Base-by-base conservation (phyloP, 495 filamentous ascomycete genomes). In the Xylaria sp. region DNA sequence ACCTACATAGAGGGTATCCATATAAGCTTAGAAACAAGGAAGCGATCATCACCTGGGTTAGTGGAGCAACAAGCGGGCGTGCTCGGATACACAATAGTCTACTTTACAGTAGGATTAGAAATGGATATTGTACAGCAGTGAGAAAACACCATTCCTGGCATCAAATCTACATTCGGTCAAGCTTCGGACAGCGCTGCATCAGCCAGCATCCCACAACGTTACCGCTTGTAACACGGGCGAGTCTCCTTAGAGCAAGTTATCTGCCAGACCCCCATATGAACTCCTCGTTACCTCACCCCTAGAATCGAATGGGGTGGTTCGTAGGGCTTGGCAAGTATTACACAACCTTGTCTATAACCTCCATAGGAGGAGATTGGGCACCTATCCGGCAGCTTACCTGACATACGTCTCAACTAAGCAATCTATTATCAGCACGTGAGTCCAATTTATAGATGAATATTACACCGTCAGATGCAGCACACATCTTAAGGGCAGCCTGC, bases 391-490 rank as follows among this genome's bases (percentile, higher is more conserved):
- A 19, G 48, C 64, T 55, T 40, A 55, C 21, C n/a, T 66, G 4
- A 67, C 37, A 17, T 43, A 43, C 55, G 12, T 19, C 37, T 41
- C 37, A 15, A n/a, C 50, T 53, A 59, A 59, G 57, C 57, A 59
- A 62, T 62, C n/a, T 62, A 62, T 43, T 55, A 53, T 67, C 48
- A 53, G n/a, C 64, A 55, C 43, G 64, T 67, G 46, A 67, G 31
- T 53, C 19, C 1, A 17, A 48, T 33, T 12, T 53, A 53, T 67
- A 55, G 31, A 67, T 67, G 64, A 53, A 53, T 14, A 55, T n/a
- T 50, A 67, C 48, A 19, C 3, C 8, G 8, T 41, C 4, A 4
- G 26, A 53, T 31, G 46, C 21, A 21, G 46, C 31, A 7, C 8
- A n/a, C 43, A 31, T 40, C 7, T 19, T 19, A 1, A 9, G 24